Evolutionary conservation across 2,329 filamentous ascomycete genomes (phyloP), one percentile per base, ranked within the genome.

Genomic region (Colletotrichum magnum): DNA sequence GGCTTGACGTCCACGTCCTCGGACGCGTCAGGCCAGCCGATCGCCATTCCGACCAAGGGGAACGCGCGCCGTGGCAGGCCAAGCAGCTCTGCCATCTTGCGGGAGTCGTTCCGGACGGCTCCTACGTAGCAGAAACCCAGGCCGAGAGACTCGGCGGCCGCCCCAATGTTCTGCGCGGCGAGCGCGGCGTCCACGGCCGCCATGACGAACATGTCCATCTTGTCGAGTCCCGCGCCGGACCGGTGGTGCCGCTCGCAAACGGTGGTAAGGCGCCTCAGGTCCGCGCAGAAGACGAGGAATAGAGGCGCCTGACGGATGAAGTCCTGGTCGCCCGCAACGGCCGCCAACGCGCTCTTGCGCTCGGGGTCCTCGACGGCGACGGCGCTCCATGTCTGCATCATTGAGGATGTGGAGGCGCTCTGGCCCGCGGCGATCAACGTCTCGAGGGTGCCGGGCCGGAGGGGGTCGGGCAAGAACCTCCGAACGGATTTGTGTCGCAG

Each of bases 351-450:
- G 18, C 71, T 64, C 52, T 79, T 79, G 41, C 73, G 73, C n/a
- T 62, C 68, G 4, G 72, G 57, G 45, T 78, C 74, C 36, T 72
- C 41, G 13, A 79, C 60, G 13, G 77, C 75, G 24, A 80, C 69
- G 15, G 76, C 76, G 61, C 77, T 78, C 77, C 78, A 80, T 0
- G 77, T 76, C 61, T 80, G 78, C 32, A 79, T 69, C 68, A 79
- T 79, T 7, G 76, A 79, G 15, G 77, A 79, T 2, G 77, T 78
- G 6, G 77, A 73, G 9, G 78, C 78, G 64, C 77, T 78, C 62
- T 79, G 78, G 3, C 74, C 78, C n/a, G 76, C 78, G 0, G 78
- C 77, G 32, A 77, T 56, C 1, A 79, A 73, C 2, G 74, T 51
- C 53, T 77, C 76, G n/a, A 79, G 74, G 3, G 72, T 75, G 36